Evolutionary conservation across 1,284 basidiomycete species (phyloP), one percentile per base, ranked within the genome.

Genomic region (Trametes versicolor): DNA sequence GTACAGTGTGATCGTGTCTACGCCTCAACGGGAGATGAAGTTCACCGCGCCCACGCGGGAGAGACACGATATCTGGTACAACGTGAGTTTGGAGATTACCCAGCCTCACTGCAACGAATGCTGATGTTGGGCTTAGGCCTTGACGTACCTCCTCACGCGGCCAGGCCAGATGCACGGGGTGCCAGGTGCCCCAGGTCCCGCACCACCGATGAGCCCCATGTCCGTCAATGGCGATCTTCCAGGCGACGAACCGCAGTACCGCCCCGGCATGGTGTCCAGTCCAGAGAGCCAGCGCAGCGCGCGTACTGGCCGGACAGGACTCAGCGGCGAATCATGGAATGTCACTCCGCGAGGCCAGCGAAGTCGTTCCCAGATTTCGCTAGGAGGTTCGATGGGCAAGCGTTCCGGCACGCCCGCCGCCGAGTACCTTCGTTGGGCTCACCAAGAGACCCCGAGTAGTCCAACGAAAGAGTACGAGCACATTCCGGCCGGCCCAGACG

Each of bases 31-130:
- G 64, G 98, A 99, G 79, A 97, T 99, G 88, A 98, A 98, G 83
- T 91, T 99, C 75, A 99, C 97, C 17, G 96, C 97, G 4, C 92
- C 93, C 0, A 96, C 91, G 21, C 93, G 94, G 77, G 97, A 98
- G 72, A 85, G 96, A 56, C 98, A 99, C 77, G 96, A 99, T 69
- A 93, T 98, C 62, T 99, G 98, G 98, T 83, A 96, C 62, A 93
- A 91, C 75, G 94, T 93, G 75, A 69, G 88, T 79, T 0, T 10
- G 25, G 0, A 8, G 12, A 25, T 12, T 50, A 10, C 27, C 36
- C 6, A 21, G 37, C 12, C 19, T 5, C n/a, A 32, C 8, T 6
- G 19, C 13, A 52, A 2, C 21, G 53, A n/a, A 64, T 59, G 62
- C n/a, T 54, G 21, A 37, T 29, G 12, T 10, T 12, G 15, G n/a